Conservation (phyloP, 352 stramenopile genomes). For the Globisporangium solare region DNA sequence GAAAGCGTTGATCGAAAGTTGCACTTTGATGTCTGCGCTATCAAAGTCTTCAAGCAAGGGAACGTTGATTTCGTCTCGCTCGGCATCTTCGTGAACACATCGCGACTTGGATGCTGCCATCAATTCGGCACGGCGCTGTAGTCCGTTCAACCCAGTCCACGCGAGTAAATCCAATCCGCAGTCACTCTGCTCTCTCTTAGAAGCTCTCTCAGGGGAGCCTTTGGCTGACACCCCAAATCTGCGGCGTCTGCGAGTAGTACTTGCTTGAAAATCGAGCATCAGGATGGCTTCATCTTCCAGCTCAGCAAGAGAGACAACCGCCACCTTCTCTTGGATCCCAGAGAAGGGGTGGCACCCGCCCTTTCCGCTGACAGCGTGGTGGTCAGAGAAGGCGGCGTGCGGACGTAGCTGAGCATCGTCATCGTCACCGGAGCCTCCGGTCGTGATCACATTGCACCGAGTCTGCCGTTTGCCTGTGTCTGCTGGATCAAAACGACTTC, state of each 20-base stretch:
- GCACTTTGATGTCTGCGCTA: conserved; percentile 33
- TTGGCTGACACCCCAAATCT: neutral
- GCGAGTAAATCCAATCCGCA: conserved; percentile 21
- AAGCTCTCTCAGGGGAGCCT: neutral
- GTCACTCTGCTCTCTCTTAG: neutral
- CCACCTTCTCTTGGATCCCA: conserved; percentile 30
- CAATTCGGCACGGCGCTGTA: conserved; percentile 44
- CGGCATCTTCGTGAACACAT: conserved; percentile 31
- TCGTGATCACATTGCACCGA: conserved; percentile 39
- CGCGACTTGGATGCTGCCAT: conserved; percentile 54
- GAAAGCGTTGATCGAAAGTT: conserved; percentile 43
- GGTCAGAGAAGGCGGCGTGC: neutral
- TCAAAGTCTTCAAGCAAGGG: conserved; percentile 45
- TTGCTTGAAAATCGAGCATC: conserved; percentile 36
- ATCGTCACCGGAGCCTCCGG: conserved; percentile 11
- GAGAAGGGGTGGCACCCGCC: neutral
- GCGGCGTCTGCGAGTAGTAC: neutral
- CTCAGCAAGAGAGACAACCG: conserved; percentile 44
- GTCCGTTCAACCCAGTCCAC: conserved; percentile 37
- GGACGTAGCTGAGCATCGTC: conserved; percentile 7
- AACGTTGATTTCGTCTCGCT: conserved; percentile 30
- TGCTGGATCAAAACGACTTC: conserved; percentile 23
- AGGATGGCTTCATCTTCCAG: conserved; percentile 39
- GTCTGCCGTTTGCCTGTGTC: conserved; percentile 25
- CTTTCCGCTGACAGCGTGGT: neutral